These are phyloP conservation scores for Salvia splendens DNA, from an alignment of 257 asterid genomes.

Conservation along the genomic window DNA sequence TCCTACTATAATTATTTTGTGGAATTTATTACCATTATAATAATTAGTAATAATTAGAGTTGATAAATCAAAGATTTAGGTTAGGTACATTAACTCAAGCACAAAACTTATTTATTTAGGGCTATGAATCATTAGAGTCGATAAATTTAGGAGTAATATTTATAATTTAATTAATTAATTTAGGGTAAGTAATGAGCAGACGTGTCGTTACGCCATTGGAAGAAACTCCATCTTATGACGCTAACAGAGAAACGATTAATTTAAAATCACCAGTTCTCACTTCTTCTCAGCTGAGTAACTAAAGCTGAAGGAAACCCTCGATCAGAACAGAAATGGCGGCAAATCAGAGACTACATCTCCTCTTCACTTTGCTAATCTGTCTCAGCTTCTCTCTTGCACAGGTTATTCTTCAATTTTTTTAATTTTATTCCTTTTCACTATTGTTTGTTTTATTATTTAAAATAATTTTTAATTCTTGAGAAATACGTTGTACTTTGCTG, in stretches of 20 bases:
- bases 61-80: too few species aligned
- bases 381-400: conserved; percentile 43
- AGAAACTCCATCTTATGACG: background rate
- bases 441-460: background rate
- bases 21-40: too few species aligned
- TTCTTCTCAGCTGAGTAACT: background rate
- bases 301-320: conserved; percentile 13
- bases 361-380: conserved; percentile 39
- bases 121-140: too few species aligned
- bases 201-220: conserved; percentile 36
- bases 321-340: conserved; percentile 41
- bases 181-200: background rate
- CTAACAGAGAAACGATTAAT: background rate
- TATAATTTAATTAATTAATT: too few species aligned
- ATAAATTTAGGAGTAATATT: too few species aligned
- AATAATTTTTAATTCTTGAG: background rate
- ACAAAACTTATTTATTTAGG: too few species aligned
- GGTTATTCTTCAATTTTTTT: conserved; percentile 37
- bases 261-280: background rate
- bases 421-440: background rate
- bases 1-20: too few species aligned
- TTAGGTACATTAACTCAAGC: too few species aligned
- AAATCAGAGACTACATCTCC: conserved; percentile 24
- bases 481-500: conserved; percentile 7
- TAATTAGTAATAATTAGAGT: too few species aligned